phyloP scores from a whole-genome alignment of 2,329 filamentous ascomycete species.

The Aspergillus thermomutatus region DNA sequence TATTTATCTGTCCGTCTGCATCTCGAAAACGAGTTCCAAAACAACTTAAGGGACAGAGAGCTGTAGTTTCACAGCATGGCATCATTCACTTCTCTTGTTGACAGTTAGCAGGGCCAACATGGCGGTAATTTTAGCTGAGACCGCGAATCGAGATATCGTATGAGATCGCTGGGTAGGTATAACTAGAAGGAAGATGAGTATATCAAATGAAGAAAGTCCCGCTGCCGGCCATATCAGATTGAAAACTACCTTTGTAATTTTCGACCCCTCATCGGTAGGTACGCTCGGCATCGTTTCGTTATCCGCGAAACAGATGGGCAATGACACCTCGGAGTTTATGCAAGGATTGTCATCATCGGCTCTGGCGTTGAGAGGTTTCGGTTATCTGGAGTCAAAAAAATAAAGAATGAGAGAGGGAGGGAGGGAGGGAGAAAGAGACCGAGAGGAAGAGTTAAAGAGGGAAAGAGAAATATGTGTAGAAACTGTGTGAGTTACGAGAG shows the following conservation, averaged over 20 bases:
- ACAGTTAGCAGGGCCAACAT: background rate
- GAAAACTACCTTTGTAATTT: constrained; percentile 40
- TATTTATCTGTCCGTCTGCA: background rate
- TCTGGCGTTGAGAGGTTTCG: constrained; percentile 1
- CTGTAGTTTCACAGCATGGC: too few relatives aligned
- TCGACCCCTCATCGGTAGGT: constrained; percentile 37
- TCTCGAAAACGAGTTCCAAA: background rate
- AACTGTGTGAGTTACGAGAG: background rate
- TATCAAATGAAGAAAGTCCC: background rate
- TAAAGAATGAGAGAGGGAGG: background rate
- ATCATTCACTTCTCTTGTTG: background rate
- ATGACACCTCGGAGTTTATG: constrained; percentile 27
- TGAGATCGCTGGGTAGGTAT: background rate
- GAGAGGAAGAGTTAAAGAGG: background rate
- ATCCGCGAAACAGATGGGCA: constrained; percentile 29
- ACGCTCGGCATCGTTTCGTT: constrained; percentile 34
- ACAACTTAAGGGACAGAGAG: background rate
- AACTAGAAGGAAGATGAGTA: background rate
- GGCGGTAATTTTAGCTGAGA: background rate
- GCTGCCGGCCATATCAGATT: constrained; percentile 33
- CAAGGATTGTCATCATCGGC: constrained; percentile 29
- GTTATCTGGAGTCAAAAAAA: background rate
- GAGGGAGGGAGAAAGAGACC: background rate
- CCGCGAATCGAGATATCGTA: background rate
- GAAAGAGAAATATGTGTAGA: background rate